These are phyloP conservation scores for Euphorbia lathyris DNA, from an alignment of 345 rosid species.

Conservation along the genomic window DNA sequence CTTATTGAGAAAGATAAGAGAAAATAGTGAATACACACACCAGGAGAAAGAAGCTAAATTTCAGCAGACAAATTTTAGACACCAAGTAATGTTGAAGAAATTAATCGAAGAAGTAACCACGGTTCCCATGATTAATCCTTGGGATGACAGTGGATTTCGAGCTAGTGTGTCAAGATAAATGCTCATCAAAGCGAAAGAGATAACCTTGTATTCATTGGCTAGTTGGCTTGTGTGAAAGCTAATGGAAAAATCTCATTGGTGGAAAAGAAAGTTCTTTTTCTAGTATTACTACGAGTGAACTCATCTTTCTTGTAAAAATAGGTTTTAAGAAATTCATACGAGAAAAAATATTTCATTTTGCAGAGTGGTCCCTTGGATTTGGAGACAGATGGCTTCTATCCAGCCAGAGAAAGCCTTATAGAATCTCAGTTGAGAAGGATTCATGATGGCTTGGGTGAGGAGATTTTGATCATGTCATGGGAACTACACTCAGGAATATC, in stretches of 20 bases:
- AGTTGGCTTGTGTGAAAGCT: neutral
- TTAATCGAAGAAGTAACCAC: neutral
- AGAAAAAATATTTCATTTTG: conserved; percentile 10
- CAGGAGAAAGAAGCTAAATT: neutral
- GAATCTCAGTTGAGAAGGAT: conserved; percentile 60
- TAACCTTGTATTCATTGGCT: neutral
- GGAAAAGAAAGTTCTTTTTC: too few relatives aligned
- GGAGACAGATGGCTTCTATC: conserved; percentile 65
- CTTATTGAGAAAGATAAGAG: neutral
- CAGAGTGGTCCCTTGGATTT: conserved; percentile 90
- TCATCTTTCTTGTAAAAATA: conserved; percentile 1
- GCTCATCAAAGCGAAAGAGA: neutral
- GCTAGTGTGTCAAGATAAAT: neutral
- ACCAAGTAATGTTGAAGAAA: neutral
- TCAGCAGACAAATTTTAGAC: neutral
- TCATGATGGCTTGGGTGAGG: conserved; percentile 73
- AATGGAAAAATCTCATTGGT: neutral
- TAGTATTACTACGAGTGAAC: neutral
- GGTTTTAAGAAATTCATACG: neutral
- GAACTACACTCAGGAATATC: conserved; percentile 64
- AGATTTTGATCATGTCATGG: conserved; percentile 73
- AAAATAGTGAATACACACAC: neutral
- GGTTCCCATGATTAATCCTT: neutral
- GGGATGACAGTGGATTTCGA: neutral
- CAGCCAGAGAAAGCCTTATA: conserved; percentile 45